Evolutionary conservation across 805 yeast genomes (phyloP).

Genomic region (Helenozyma rhizophorensis): DNA sequence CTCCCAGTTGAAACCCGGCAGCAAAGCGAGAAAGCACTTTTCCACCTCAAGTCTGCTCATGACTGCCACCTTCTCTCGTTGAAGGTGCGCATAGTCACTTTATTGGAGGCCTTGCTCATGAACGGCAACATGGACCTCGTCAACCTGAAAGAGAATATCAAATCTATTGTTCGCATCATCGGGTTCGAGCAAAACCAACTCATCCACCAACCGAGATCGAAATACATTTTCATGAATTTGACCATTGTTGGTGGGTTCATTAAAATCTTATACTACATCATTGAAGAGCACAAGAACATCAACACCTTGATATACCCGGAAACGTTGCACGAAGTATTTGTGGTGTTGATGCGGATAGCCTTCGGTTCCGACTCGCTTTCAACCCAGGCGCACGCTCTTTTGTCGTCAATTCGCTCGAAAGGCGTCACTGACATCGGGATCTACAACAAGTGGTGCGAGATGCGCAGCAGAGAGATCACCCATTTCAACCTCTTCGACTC

Average conservation of each 20-base stretch:
- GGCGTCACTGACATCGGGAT: slow-evolving; percentile 25
- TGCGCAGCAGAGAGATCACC: slow-evolving; percentile 33
- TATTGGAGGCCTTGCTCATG: slow-evolving; percentile 45
- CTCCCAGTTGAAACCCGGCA: slow-evolving; percentile 8
- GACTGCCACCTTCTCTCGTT: slow-evolving; percentile 41
- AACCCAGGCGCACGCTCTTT: slow-evolving; percentile 31
- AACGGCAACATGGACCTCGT: slow-evolving; percentile 23
- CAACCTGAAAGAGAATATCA: slow-evolving; percentile 35
- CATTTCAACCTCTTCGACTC: slow-evolving; percentile 20
- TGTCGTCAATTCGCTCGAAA: slow-evolving; percentile 30
- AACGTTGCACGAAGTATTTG: slow-evolving; percentile 43
- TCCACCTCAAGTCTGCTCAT: slow-evolving; percentile 29
- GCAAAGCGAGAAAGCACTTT: slow-evolving; percentile 2
- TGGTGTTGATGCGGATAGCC: slow-evolving; percentile 50
- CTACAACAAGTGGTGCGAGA: slow-evolving; percentile 45
- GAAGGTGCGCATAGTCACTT: slow-evolving; percentile 41
- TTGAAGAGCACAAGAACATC: slow-evolving; percentile 28
- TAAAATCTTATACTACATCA: slow-evolving; percentile 35
- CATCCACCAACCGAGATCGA: slow-evolving; percentile 42
- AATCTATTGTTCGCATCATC: slow-evolving; percentile 38
- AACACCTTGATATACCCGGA: slow-evolving; percentile 36
- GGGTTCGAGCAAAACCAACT: slow-evolving; percentile 48
- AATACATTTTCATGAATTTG: slow-evolving; percentile 31
- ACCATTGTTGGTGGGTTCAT: slow-evolving; percentile 39
- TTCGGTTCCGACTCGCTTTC: slow-evolving; percentile 44